These are phyloP conservation scores for Pseudogymnoascus sp. DNA, from an alignment of 2,329 filamentous ascomycete genomes.

Conservation along the genomic window DNA sequence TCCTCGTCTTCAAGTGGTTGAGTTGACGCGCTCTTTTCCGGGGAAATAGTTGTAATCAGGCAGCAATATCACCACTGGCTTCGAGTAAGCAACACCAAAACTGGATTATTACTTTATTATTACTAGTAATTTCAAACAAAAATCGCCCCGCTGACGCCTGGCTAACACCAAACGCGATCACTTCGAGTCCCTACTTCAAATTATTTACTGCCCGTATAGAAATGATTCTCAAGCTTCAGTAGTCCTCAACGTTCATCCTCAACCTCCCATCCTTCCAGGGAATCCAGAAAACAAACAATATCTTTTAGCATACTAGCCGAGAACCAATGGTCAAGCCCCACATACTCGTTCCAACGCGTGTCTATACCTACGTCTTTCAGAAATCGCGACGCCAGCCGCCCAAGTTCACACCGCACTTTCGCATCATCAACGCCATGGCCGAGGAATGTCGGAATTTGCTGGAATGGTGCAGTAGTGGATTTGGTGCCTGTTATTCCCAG, in stretches of 20 bases:
- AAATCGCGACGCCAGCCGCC: slow-evolving; percentile 27
- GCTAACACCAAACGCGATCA: background rate
- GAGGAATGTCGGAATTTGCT: slow-evolving; percentile 36
- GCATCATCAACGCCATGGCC: slow-evolving; percentile 37
- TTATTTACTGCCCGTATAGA: background rate
- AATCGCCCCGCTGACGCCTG: background rate
- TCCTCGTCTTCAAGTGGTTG: background rate
- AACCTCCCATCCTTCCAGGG: background rate
- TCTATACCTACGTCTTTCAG: slow-evolving; percentile 30
- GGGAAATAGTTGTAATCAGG: background rate
- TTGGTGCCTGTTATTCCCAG: background rate
- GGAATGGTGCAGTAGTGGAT: slow-evolving; percentile 1
- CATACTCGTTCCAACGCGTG: slow-evolving; percentile 33
- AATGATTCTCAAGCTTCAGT: background rate
- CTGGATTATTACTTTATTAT: background rate
- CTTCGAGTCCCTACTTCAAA: background rate
- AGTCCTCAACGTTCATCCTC: too few species aligned
- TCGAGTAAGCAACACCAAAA: background rate
- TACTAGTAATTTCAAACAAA: background rate
- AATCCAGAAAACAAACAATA: slow-evolving; percentile 29
- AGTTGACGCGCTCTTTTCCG: background rate
- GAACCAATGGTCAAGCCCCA: slow-evolving; percentile 39
- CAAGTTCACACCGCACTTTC: slow-evolving; percentile 33
- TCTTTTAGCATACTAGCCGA: slow-evolving; percentile 34
- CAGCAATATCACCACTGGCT: background rate